Evolutionary conservation across 306 rosid genomes (phyloP).

Genomic region (Castanea sativa): DNA sequence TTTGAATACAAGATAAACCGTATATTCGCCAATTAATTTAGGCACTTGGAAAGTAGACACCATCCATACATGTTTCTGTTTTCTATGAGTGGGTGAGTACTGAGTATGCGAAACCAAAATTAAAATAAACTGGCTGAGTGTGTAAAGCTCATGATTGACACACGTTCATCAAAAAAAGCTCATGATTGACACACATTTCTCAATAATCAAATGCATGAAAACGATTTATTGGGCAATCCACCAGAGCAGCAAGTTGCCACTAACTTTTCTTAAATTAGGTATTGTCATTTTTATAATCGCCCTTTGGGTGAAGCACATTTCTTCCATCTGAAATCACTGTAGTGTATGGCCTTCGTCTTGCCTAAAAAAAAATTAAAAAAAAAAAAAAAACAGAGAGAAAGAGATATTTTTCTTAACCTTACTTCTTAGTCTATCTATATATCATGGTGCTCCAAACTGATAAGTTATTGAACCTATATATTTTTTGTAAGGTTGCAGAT

Average conservation of each 20-base stretch:
- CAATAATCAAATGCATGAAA: neutral
- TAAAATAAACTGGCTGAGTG: constrained; percentile 19
- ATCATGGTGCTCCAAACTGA: neutral
- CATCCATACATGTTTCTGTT: neutral
- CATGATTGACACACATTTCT: constrained; percentile 10
- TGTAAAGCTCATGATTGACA: constrained; percentile 23
- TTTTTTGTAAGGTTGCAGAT: neutral
- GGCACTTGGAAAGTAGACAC: neutral
- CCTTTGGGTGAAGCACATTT: neutral
- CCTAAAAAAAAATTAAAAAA: too few relatives aligned
- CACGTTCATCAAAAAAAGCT: neutral
- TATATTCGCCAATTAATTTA: neutral
- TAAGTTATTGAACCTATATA: constrained; percentile 13
- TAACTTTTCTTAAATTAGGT: neutral
- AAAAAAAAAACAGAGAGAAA: too few relatives aligned
- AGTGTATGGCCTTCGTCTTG: too few relatives aligned
- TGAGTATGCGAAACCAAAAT: neutral
- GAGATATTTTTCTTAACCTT: neutral
- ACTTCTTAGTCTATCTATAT: neutral
- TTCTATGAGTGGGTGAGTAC: neutral
- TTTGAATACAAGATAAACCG: neutral
- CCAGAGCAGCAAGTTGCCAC: neutral
- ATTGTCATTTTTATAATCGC: neutral
- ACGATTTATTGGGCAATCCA: constrained; percentile 9
- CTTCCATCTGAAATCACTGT: too few relatives aligned